phyloP scores from a whole-genome alignment of 2,329 filamentous ascomycete genomes.

The Salinomyces thailandicus region DNA sequence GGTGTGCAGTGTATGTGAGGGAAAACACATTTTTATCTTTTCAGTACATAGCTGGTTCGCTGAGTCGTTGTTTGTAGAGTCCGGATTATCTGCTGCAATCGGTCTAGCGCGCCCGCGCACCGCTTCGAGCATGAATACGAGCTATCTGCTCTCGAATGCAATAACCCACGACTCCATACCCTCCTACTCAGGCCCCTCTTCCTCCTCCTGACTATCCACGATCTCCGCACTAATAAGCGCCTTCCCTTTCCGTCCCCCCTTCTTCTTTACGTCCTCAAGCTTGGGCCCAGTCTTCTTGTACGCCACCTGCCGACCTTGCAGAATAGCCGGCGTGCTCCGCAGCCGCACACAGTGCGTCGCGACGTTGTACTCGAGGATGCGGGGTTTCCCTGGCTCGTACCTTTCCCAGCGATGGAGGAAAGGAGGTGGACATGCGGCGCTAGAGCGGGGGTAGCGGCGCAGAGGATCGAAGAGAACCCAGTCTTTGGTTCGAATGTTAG shows the following conservation, averaged over 20 bases:
- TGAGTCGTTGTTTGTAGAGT: too few species aligned
- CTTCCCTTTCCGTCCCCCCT: not conserved
- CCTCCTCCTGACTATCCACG: too few species aligned
- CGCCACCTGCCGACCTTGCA: conserved; percentile 8
- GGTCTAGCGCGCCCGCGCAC: too few species aligned
- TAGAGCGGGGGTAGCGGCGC: conserved; percentile 9
- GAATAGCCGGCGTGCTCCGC: conserved; percentile 7
- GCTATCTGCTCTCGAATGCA: too few species aligned
- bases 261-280: conserved; percentile 8
- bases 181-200: too few species aligned
- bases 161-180: too few species aligned
- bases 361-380: conserved; percentile 16
- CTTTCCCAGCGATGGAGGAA: conserved; percentile 6
- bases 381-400: conserved; percentile 13
- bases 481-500: too few species aligned
- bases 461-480: conserved; percentile 20
- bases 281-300: conserved; percentile 13
- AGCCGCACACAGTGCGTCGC: conserved; percentile 9
- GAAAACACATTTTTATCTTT: too few species aligned
- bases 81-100: too few species aligned
- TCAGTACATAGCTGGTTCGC: too few species aligned
- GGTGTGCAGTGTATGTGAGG: too few species aligned
- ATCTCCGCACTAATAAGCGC: not conserved
- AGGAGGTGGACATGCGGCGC: conserved; percentile 3
- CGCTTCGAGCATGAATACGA: too few species aligned